A percentile compares a stretch with the other conserved stretches of the same genome.
Conservation (phyloP, 495 filamentous ascomycete species). For the Neurospora hispaniola region DNA sequence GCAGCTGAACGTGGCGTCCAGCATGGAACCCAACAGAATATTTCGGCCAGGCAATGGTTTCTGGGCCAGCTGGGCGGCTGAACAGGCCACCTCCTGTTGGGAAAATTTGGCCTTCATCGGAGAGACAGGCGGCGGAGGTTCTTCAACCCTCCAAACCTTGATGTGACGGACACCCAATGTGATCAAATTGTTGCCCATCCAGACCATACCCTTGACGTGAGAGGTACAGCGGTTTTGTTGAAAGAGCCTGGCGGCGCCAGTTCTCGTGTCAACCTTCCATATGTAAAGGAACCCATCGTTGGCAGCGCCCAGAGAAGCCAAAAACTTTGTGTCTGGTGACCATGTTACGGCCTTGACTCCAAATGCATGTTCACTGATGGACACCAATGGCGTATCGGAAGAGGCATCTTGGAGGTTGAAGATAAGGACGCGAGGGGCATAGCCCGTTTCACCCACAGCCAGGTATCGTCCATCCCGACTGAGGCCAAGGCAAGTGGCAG, state of each 20-base stretch:
- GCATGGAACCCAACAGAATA: slow-evolving; percentile 63
- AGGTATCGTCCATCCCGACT: slow-evolving; percentile 83
- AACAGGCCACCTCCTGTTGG: slow-evolving; percentile 27
- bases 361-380: slow-evolving; percentile 80
- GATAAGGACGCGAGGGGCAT: slow-evolving; percentile 81
- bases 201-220: slow-evolving; percentile 70
- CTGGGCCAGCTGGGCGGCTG: slow-evolving; percentile 24
- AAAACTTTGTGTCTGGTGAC: slow-evolving; percentile 73
- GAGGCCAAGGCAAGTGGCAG: slow-evolving; percentile 88
- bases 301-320: slow-evolving; percentile 76
- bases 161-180: slow-evolving; percentile 82
- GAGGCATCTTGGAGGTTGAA: slow-evolving; percentile 73
- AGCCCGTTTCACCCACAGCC: slow-evolving; percentile 92
- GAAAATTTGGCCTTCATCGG: slow-evolving; percentile 38
- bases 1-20: slow-evolving; percentile 74
- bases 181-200: slow-evolving; percentile 56
- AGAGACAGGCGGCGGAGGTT: slow-evolving; percentile 34
- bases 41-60: slow-evolving; percentile 51
- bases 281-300: slow-evolving; percentile 94
- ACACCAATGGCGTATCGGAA: slow-evolving; percentile 71
- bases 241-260: slow-evolving; percentile 75
- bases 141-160: slow-evolving; percentile 84
- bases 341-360: slow-evolving; percentile 84
- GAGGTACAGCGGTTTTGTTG: slow-evolving; percentile 92
- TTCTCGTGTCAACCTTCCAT: slow-evolving; percentile 75